Evolutionary conservation across 192 early-diverging fungal genomes (phyloP), one percentile per base, ranked within the genome.

Genomic region (Entomortierella parvispora): DNA sequence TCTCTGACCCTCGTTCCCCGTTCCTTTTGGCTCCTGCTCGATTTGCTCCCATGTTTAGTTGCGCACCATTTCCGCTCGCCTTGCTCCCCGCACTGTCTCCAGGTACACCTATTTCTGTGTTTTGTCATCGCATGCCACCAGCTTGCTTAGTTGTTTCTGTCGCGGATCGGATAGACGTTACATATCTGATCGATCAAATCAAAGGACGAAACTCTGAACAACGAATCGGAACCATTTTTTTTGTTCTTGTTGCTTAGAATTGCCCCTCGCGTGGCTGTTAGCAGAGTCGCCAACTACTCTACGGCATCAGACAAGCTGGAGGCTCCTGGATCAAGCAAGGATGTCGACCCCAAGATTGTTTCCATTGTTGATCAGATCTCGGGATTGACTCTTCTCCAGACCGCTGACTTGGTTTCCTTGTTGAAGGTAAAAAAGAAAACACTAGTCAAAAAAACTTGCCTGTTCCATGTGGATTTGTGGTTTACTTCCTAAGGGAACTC

Each of bases 331-430:
- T 80, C 85, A 48, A 69, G 82, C 54, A 82, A 80, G 46, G 82
- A 80, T 22, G 80, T 68, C 20, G 84, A 85, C 59, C 87, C 92
- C 58, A 93, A 96, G 77, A 87, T 97, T 54, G 68, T 88, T 15
- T 82, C 87, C 28, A 95, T 99, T 71, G 95, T 97, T 42, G 93
- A 96, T 57, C 84, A 92, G 81, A 96, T 99, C 72, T 89, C 94
- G 18, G 85, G 83, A 65, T 85, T 99, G 75, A 98, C 92, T 22
- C 86, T 99, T 71, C 83, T 97, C 47, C 93, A 99, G 84, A 96
- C 95, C n/a, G 91, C 95, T 26, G 87, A 91, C 55, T 87, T 99
- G 69, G 93, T 99, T 55, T 83, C 89, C 58, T 83, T 87, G 64
- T 86, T 99, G 63, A 99, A 99, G 92, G 93, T 94, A 85, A 48